Evolutionary conservation across 345 rosid species (phyloP), one percentile per base, ranked within the genome.

Genomic region (Garcia nutans): DNA sequence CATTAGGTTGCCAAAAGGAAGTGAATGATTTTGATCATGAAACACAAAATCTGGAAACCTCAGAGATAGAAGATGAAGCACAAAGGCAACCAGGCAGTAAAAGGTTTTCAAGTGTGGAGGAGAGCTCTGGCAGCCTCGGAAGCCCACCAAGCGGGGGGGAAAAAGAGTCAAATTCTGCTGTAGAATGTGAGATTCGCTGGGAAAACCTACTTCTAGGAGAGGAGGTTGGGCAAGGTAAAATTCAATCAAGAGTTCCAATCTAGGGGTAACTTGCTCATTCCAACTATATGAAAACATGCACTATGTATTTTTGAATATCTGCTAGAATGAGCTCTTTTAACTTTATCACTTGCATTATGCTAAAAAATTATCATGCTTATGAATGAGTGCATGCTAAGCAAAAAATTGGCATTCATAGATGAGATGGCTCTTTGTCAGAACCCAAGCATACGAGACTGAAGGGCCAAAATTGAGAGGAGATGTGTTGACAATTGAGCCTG

Each of bases 211-310:
- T 78, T 64, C 76, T 95, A 47, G 87, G 93, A 57, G 93, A 89
- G 81, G 90, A 90, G 84, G 81, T 92, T 67, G 99, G 97, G 17
- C 88, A 90, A 89, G 99, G 97, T 92, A 85, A 79, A 56, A 10
- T 50, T 78, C 83, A 41, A 28, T 31, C 42, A 54, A 55, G 62
- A 52, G 15, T 50, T 69, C 8, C 26, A 55, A 20, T 54, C 62
- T 70, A 19, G 10, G 33, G 26, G 23, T 10, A 70, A 33, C 44
- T 20, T 55, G 23, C 59, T 42, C 6, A 11, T 22, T 12, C 56
- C 33, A n/a, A 28, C 71, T 22, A 1, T 45, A n/a, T 45, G 56
- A 67, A 44, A 44, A 67, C 12, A 17, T 45, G 69, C 50, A 42
- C 47, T 65, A 41, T 8, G 20, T 65, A 37, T 33, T 65, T 16